Evolutionary conservation across 2,329 filamentous ascomycete species (phyloP), one percentile per base, ranked within the genome.

Genomic region (Cryoendolithus antarcticus): DNA sequence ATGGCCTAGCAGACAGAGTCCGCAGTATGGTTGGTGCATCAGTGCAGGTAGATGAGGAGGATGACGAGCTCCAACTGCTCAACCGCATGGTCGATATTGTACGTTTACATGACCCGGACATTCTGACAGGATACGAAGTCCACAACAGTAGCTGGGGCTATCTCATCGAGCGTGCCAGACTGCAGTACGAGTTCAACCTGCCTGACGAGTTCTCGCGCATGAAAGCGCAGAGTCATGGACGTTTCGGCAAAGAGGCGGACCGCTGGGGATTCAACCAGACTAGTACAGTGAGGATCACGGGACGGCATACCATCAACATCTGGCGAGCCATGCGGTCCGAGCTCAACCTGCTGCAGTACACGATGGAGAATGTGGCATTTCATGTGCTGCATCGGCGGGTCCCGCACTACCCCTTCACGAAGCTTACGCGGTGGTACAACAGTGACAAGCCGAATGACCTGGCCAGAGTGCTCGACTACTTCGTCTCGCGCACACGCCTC

Each of bases 271-370:
- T 93, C 65, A 91, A 86, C 46, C 86, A 88, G 39, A 93, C 88
- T 0, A 94, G 86, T 2, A 89, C 85, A 2, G 86, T 96, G 48
- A 78, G 79, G 41, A 75, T 98, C n/a, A 95, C 88, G 0, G 91
- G 91, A 4, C 74, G 91, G 44, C 89, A 96, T 56, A 86, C 93
- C 71, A 88, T 98, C 64, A 96, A 96, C 50, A 82, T 96, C 34
- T 96, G 91, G 86, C 75, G 89, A 51, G 86, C 88, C 1, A 95
- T 98, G 88, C 75, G 86, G 42, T 76, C 80, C n/a, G 89, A 95
- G 61, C 64, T 98, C 21, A 93, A 88, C 49, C 65, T 98, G 21
- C 70, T 94, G 8, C 88, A 95, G 56, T 96, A 98, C 56, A 94
- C 84, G 0, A 82, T 96, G 76, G 91, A 96, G 60, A 95, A 94